Conservation (phyloP, 192 early-diverging fungal genomes). For the Coemansia sp. region DNA sequence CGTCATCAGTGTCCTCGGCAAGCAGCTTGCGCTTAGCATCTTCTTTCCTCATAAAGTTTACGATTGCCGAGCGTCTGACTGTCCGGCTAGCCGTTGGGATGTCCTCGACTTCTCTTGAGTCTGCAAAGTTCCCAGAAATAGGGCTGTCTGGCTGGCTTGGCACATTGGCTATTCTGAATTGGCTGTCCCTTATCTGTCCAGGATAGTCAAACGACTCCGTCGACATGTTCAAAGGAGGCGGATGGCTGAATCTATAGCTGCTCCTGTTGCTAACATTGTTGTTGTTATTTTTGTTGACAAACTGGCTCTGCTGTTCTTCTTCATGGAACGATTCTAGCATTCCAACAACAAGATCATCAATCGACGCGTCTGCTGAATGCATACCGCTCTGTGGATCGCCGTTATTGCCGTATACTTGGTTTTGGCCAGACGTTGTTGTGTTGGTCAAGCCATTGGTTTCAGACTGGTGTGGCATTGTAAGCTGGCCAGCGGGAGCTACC, state of each 20-base stretch:
- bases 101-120: neutral
- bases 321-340: slow-evolving; percentile 32
- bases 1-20: slow-evolving; percentile 16
- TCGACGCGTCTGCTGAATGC: slow-evolving; percentile 15
- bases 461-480: slow-evolving; percentile 9
- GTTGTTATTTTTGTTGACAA: too few relatives aligned
- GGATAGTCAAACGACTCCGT: neutral
- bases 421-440: neutral
- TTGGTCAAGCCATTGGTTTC: neutral
- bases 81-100: neutral
- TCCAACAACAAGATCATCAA: slow-evolving; percentile 27
- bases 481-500: slow-evolving; percentile 15
- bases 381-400: neutral
- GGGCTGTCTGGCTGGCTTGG: slow-evolving; percentile 10
- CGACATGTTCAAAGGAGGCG: neutral
- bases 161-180: slow-evolving; percentile 7
- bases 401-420: neutral
- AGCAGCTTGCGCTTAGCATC: slow-evolving; percentile 29
- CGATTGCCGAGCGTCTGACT: slow-evolving; percentile 2
- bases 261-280: neutral
- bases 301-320: neutral
- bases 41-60: slow-evolving; percentile 17
- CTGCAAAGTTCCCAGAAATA: neutral
- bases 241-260: neutral
- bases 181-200: neutral